Evolutionary conservation across 106 monocot genomes (phyloP).

Genomic region (Dendrobium nobile): DNA sequence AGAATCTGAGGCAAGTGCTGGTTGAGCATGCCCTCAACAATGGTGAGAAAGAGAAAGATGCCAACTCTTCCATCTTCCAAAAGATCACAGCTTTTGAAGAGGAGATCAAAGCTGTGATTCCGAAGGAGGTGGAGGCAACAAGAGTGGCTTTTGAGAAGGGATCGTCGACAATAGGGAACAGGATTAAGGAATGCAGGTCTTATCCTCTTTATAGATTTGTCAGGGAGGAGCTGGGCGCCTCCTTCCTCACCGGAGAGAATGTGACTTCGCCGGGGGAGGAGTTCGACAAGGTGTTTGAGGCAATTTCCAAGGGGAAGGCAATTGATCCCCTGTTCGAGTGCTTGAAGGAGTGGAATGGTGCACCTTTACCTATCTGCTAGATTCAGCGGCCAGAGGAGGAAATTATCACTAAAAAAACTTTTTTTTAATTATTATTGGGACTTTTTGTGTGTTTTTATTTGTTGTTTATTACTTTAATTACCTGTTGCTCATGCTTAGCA

Average conservation of each 20-base stretch:
- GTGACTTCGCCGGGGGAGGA: conserved; percentile 56
- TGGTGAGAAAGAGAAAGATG: conserved; percentile 46
- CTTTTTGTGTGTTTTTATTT: too few species aligned
- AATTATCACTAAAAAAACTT: neutral
- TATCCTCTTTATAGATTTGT: conserved; percentile 63
- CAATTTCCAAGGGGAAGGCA: conserved; percentile 25
- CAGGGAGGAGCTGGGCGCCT: conserved; percentile 52
- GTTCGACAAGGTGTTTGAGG: conserved; percentile 38
- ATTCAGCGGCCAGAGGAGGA: neutral
- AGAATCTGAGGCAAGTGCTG: conserved; percentile 57
- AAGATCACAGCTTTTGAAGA: conserved; percentile 50
- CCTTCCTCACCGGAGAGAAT: conserved; percentile 58
- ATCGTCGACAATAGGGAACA: conserved; percentile 25
- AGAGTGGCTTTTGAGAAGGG: conserved; percentile 38
- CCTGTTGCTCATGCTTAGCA: too few species aligned
- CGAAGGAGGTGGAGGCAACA: conserved; percentile 52
- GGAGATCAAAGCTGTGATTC: conserved; percentile 34
- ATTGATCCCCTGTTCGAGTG: conserved; percentile 42
- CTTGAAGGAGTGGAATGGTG: conserved; percentile 40
- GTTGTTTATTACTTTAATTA: too few species aligned
- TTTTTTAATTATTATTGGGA: too few species aligned
- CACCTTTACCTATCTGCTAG: conserved; percentile 34
- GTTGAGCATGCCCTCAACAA: conserved; percentile 55
- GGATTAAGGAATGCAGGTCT: conserved; percentile 59
- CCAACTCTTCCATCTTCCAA: conserved; percentile 44